These are phyloP conservation scores for Magnusiomyces paraingens DNA, from an alignment of 1,139 yeast species.

Conservation along the genomic window DNA sequence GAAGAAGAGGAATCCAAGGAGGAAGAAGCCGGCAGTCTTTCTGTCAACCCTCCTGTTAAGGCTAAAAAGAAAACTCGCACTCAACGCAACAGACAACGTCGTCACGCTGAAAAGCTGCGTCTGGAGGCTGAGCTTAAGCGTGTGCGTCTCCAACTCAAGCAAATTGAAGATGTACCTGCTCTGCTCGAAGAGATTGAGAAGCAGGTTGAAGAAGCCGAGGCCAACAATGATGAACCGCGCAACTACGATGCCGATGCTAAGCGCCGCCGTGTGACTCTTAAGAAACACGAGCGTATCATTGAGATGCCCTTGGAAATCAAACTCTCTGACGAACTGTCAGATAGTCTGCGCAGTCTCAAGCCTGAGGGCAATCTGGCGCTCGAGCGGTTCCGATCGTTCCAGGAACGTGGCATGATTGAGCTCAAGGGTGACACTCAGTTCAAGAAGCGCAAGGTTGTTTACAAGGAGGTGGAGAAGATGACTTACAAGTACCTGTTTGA, in stretches of 20 bases:
- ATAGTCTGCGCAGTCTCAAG: conserved; percentile 72
- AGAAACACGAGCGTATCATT: conserved; percentile 48
- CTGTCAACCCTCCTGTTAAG: conserved; percentile 65
- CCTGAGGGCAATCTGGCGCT: conserved; percentile 88
- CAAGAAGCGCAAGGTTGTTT: conserved; percentile 45
- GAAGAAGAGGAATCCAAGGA: conserved; percentile 28
- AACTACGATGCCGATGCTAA: conserved; percentile 24
- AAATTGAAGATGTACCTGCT: conserved; percentile 38
- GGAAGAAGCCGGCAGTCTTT: conserved; percentile 34
- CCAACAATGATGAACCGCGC: conserved; percentile 9
- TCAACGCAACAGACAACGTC: conserved; percentile 65
- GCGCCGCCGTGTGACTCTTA: conserved; percentile 29
- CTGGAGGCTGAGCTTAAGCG: conserved; percentile 54
- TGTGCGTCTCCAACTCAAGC: conserved; percentile 53
- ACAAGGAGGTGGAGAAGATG: conserved; percentile 15
- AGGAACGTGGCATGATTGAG: conserved; percentile 80
- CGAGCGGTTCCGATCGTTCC: conserved; percentile 76
- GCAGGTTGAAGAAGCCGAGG: conserved; percentile 27
- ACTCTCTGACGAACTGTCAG: conserved; percentile 80
- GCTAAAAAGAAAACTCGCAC: conserved; percentile 69
- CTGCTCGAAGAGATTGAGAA: conserved; percentile 24
- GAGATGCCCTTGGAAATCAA: conserved; percentile 76
- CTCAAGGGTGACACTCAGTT: conserved; percentile 45
- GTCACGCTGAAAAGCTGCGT: conserved; percentile 54
- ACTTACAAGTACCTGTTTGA: conserved; percentile 30